phyloP scores from a whole-genome alignment of 768 basidiomycete species.

The Hypsizygus marmoreus region DNA sequence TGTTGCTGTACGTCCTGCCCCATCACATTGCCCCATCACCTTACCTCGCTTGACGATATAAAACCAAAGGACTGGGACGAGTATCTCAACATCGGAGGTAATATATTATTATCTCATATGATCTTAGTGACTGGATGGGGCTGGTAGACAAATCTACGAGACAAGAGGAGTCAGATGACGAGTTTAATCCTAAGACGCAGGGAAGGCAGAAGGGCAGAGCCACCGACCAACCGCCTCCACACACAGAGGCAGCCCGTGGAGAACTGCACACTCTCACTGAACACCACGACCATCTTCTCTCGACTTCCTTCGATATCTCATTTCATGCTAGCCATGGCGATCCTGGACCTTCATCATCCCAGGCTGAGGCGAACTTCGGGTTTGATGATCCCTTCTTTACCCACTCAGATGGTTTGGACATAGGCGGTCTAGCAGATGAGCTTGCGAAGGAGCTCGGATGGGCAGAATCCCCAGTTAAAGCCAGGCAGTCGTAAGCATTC shows the following conservation, averaged over 20 bases:
- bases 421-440: slow-evolving; percentile 70
- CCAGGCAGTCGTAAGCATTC: slow-evolving; percentile 22
- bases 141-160: slow-evolving; percentile 7
- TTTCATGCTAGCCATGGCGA: slow-evolving; percentile 42
- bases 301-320: slow-evolving; percentile 66
- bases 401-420: slow-evolving; percentile 54
- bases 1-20: slow-evolving; percentile 48
- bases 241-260: slow-evolving; percentile 47
- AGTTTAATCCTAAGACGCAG: slow-evolving; percentile 45
- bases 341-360: slow-evolving; percentile 55
- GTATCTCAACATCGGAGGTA: slow-evolving; percentile 52
- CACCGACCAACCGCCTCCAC: slow-evolving; percentile 22
- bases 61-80: slow-evolving; percentile 77
- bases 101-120: too few relatives aligned
- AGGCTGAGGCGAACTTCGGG: slow-evolving; percentile 46
- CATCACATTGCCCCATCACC: not conserved
- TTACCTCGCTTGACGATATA: too few relatives aligned
- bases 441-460: slow-evolving; percentile 77
- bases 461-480: slow-evolving; percentile 41
- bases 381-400: slow-evolving; percentile 57
- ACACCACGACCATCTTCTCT: slow-evolving; percentile 66
- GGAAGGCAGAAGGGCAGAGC: slow-evolving; percentile 20
- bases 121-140: slow-evolving; percentile 1
- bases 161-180: slow-evolving; percentile 40
- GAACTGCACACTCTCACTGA: slow-evolving; percentile 70